Evolutionary conservation across 75 land plant species (phyloP), one percentile per base, ranked within the genome.

Genomic region (Sequoia sempervirens): DNA sequence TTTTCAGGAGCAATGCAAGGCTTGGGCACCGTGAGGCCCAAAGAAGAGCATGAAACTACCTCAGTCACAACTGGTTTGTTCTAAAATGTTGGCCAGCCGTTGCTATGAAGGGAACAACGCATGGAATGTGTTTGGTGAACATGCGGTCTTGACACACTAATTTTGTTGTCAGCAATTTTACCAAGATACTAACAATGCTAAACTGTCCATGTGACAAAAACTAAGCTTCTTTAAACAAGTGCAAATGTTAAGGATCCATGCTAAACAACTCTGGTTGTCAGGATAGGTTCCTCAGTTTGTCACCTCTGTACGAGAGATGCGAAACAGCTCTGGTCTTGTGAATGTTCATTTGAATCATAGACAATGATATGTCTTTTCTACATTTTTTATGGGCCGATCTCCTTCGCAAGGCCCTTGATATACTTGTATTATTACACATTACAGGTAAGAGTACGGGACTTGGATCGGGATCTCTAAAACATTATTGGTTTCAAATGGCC

Each of bases 1-100:
- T 78, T 78, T 78, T 43, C 80, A 78, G 50, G 80, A 78, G 46
- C 80, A 41, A 43, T 45, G 23, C 80, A 70, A 70, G 73, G 43
- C 46, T 26, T 78, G 13, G 46, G 80, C 4, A 78, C 80, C 11
- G 9, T 78, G 47, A 78, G 30, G 80, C 80, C 80, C 45, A 78
- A 78, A 45, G 50, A 78, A 78, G 80, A 78, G 80, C 80, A 40
- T 45, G 52, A 23, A 23, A 76, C 52, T 11, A 10, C 30, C 80
- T 78, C 80, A 78, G 30, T 10, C 46, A 26, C 80, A 78, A 78
- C 80, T 78, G 80, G 80, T 20, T 78, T 78, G 1, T 78, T 26
- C 52, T 13, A 45, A 43, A n/a, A 26, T 78, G 50, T 78, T 45
- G 80, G 47, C 13, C 50, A 78, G 46, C 28, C 13, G 13, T 78